These are phyloP conservation scores for Echinochloa phyllopogon DNA, from an alignment of 176 grass and related monocot species.

Conservation along the genomic window DNA sequence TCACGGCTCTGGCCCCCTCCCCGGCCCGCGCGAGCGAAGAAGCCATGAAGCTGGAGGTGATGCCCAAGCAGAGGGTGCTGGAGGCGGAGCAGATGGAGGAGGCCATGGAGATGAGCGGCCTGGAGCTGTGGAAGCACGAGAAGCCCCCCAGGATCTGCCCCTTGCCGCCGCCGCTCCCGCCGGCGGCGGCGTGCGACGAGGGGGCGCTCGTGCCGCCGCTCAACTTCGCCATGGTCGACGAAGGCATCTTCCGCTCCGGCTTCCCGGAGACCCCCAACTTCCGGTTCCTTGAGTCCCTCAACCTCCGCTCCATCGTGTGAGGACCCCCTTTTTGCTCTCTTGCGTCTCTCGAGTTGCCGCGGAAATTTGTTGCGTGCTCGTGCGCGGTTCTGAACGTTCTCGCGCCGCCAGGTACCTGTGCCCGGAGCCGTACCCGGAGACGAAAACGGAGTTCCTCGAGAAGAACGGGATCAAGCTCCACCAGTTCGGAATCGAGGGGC, in stretches of 20 bases:
- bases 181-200: conserved; percentile 19
- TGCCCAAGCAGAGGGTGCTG: conserved; percentile 56
- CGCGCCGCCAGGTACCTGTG: conserved; percentile 59
- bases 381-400: conserved; percentile 37
- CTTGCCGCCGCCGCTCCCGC: neutral
- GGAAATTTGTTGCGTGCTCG: neutral
- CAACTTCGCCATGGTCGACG: conserved; percentile 80
- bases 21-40: conserved; percentile 23
- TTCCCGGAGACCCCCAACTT: conserved; percentile 68
- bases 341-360: neutral
- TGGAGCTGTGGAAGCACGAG: conserved; percentile 58
- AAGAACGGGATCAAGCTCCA: conserved; percentile 67
- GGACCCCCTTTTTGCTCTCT: conserved; percentile 1
- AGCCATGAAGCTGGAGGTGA: conserved; percentile 61
- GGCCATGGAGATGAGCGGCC: conserved; percentile 56
- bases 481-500: conserved; percentile 71
- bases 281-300: conserved; percentile 68
- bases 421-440: conserved; percentile 72
- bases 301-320: conserved; percentile 81
- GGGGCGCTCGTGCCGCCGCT: conserved; percentile 63
- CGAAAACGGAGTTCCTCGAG: conserved; percentile 63
- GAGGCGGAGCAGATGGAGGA: conserved; percentile 65
- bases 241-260: conserved; percentile 81
- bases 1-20: conserved; percentile 34
- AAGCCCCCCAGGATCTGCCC: conserved; percentile 47